Evolutionary conservation across 108 stramenopile species (phyloP), one percentile per base, ranked within the genome.

Genomic region (Pseudonitzschia multiseries): DNA sequence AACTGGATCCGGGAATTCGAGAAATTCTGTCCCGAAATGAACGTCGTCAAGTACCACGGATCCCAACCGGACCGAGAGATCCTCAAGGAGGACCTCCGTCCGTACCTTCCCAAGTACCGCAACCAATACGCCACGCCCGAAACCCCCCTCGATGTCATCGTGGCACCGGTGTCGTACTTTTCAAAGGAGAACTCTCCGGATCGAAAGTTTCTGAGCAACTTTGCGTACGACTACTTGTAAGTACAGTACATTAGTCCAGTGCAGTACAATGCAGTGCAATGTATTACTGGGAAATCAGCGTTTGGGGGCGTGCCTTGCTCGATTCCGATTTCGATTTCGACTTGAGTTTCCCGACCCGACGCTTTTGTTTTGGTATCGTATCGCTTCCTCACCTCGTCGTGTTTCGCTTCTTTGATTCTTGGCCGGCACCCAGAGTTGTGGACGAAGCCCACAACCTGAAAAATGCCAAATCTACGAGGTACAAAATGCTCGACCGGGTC

Each of bases 1-100:
- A 99, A 99, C 81, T 99, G 98, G 98, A 89, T 93, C 68, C 76
- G 86, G 67, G 98, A 99, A 78, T 92, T 99, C 61, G 79, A 93
- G 68, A 93, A 84, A 26, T 98, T 96, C 74, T 87, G 86, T 43
- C 95, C 96, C 5, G 65, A 84, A 17, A 72, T 93, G 79, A 88
- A 89, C 73, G 93, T 96, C 60, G 72, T 92, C 66, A 95, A 92
- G 41, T 95, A 88, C 66, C 90, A 93, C 77, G 93, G 95, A 29
- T 77, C 71, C 28, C 71, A 76, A 65, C 69, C 41, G 14, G 91
- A 90, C 44, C 80, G 94, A n/a, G 77, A 80, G 27, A 81, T 76
- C 40, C 64, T 93, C 33, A 79, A 84, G 70, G 69, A 85, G 22
- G 48, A 76, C 13, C 69, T 92, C 72, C 69, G 80, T 4, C 22